Base-by-base conservation (phyloP, 2,329 filamentous ascomycete genomes). In the Ophiosphaerella herpotricha region DNA sequence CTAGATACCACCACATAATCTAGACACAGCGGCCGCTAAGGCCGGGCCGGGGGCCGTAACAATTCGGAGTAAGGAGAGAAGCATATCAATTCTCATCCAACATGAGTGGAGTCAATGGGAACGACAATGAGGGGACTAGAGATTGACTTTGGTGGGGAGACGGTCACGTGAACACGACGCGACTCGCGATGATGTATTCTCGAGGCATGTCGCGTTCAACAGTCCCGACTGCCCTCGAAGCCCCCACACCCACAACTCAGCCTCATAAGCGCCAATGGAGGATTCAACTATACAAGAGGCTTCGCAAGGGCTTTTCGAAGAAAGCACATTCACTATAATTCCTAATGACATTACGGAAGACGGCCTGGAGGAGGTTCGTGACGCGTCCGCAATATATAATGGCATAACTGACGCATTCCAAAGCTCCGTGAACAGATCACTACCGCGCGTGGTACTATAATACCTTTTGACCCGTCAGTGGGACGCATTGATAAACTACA, bases 361-460 rank as follows among this genome's bases (percentile, higher is more conserved):
- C 11, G 55, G 57, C 35, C 48, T 67, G 32, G 52, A 50, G 7
- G 50, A 68, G 54, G 72, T 71, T 61, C 49, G 57, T 46, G 46
- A 65, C 62, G 64, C 64, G 64, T 61, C 23, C 26, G 34, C 29
- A 38, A 26, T 13, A 12, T 33, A 18, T 9, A 40, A 7, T 33
- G 29, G 14, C 37, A 11, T 33, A 53, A 43, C 64, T 72, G 44
- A 71, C 60, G 14, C 39, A 33, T 36, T 33, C 21, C 21, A 29
- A 55, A 84, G 80, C 63, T 82, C 44, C 73, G 75, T 24, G 69
- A 75, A 5, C 64, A 72, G 1, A 71, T 86, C 38, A 68, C 74
- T 52, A 66, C 76, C 50, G 71, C 80, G 60, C 80, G 79, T 41
- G 84, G 79, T 18, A 75, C 76, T 40, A 74, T 78, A 12, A 60